These are phyloP conservation scores for Aspergillus sp. DNA, from an alignment of 2,329 filamentous ascomycete species.

Conservation along the genomic window DNA sequence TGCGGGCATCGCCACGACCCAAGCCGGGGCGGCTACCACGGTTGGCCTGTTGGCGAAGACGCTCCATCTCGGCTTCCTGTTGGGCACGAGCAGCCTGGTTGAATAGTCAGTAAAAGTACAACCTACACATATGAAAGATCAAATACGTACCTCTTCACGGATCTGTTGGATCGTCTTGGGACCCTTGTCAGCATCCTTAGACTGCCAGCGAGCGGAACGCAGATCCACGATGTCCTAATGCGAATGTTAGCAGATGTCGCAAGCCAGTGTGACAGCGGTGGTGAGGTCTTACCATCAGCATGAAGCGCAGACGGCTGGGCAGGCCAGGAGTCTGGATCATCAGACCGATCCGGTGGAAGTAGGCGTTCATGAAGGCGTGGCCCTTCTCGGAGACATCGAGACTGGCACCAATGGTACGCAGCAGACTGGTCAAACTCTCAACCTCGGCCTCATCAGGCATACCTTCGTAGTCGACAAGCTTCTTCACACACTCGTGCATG, in stretches of 20 bases:
- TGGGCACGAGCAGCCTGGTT: slow-evolving; percentile 67
- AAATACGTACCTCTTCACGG: slow-evolving; percentile 67
- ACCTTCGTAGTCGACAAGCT: slow-evolving; percentile 92
- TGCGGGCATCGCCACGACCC: slow-evolving; percentile 84
- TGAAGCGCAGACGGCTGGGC: slow-evolving; percentile 87
- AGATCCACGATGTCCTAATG: slow-evolving; percentile 77
- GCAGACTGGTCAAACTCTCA: slow-evolving; percentile 89
- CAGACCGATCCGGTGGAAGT: slow-evolving; percentile 83
- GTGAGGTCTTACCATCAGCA: slow-evolving; percentile 79
- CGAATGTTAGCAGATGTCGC: background rate
- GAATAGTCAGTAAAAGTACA: slow-evolving; percentile 15
- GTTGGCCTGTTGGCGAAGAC: slow-evolving; percentile 51
- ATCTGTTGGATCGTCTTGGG: slow-evolving; percentile 96
- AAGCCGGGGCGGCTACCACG: slow-evolving; percentile 69
- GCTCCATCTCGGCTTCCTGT: slow-evolving; percentile 74
- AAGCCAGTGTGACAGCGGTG: background rate
- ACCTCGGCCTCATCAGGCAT: slow-evolving; percentile 93
- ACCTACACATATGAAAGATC: background rate
- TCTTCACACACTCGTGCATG: slow-evolving; percentile 99
- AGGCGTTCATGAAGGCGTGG: slow-evolving; percentile 82
- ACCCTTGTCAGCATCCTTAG: slow-evolving; percentile 89
- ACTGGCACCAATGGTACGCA: slow-evolving; percentile 86
- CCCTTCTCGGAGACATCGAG: slow-evolving; percentile 84
- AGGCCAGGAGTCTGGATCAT: slow-evolving; percentile 80
- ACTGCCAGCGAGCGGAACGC: slow-evolving; percentile 73